phyloP scores from a whole-genome alignment of 176 grass and related monocot genomes.

The Avena eriantha region DNA sequence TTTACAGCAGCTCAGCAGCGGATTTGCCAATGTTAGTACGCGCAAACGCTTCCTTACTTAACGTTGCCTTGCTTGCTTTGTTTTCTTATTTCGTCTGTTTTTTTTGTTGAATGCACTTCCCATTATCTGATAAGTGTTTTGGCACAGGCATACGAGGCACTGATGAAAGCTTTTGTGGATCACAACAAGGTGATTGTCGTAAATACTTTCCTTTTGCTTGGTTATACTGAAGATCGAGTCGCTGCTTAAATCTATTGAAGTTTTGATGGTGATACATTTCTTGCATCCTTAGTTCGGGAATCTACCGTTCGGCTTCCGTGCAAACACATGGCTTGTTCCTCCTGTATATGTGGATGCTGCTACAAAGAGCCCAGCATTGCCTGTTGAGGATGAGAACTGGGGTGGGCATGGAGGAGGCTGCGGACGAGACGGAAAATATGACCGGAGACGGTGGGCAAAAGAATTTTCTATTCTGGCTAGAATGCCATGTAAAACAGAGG shows the following conservation, averaged over 20 bases:
- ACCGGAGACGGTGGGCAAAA: slow-evolving; percentile 69
- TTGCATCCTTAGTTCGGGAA: slow-evolving; percentile 83
- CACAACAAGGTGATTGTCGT: slow-evolving; percentile 78
- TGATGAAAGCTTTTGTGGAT: slow-evolving; percentile 95
- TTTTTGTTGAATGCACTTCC: neutral
- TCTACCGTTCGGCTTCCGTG: slow-evolving; percentile 95
- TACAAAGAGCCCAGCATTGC: slow-evolving; percentile 60
- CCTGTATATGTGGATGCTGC: slow-evolving; percentile 70
- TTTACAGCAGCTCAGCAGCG: slow-evolving; percentile 87
- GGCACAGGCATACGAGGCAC: slow-evolving; percentile 66
- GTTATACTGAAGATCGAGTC: neutral
- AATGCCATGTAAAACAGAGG: slow-evolving; percentile 85
- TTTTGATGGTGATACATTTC: slow-evolving; percentile 32
- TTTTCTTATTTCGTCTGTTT: neutral
- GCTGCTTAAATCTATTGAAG: neutral
- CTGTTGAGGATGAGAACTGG: slow-evolving; percentile 88
- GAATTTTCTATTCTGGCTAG: slow-evolving; percentile 81
- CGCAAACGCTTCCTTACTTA: neutral
- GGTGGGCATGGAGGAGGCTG: slow-evolving; percentile 77
- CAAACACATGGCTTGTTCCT: slow-evolving; percentile 96
- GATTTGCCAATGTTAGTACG: slow-evolving; percentile 88
- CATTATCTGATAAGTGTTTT: slow-evolving; percentile 20
- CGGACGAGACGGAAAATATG: slow-evolving; percentile 68
- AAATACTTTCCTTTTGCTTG: slow-evolving; percentile 37
- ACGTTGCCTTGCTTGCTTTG: neutral